Percentiles rank a stretch among this genome's conserved stretches.
phyloP scores from a whole-genome alignment of 2,329 filamentous ascomycete genomes.

The Sporothrix protearum region DNA sequence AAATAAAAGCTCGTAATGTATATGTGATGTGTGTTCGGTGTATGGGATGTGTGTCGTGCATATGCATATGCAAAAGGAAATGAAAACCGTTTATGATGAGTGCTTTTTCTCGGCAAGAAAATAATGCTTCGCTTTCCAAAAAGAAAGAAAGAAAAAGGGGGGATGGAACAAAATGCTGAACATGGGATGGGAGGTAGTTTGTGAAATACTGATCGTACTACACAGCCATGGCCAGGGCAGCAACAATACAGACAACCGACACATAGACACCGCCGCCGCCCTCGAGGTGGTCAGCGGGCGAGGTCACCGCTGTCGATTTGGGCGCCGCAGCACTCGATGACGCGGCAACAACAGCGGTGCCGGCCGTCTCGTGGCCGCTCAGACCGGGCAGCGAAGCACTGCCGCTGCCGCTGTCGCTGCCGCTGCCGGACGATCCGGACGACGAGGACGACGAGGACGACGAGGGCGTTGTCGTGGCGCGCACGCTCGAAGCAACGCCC shows the following conservation, averaged over 20 bases:
- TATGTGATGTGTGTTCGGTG: neutral
- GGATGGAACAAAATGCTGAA: neutral
- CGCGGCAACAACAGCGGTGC: conserved; percentile 30
- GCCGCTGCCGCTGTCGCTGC: conserved; percentile 16
- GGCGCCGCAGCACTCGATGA: conserved; percentile 27
- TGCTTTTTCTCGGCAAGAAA: neutral
- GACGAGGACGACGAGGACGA: conserved; percentile 23
- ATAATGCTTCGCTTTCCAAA: neutral
- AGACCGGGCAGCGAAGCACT: conserved; percentile 33
- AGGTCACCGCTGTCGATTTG: conserved; percentile 29
- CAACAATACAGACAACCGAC: conserved; percentile 30
- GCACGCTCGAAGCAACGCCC: conserved; percentile 17
- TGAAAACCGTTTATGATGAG: neutral
- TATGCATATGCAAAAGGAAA: neutral
- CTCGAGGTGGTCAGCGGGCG: conserved; percentile 31
- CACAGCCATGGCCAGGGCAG: conserved; percentile 29
- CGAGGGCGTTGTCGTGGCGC: conserved; percentile 28
- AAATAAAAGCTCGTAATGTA: neutral
- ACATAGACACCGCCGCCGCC: conserved; percentile 26
- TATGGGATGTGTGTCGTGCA: neutral
- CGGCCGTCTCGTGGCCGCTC: conserved; percentile 39
- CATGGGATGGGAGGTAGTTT: no score
- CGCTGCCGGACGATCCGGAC: no score
- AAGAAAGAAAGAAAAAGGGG: neutral
- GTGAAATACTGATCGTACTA: conserved; percentile 20